phyloP scores from a whole-genome alignment of 2,329 filamentous ascomycete species.

The Proliferodiscus dingleyae region DNA sequence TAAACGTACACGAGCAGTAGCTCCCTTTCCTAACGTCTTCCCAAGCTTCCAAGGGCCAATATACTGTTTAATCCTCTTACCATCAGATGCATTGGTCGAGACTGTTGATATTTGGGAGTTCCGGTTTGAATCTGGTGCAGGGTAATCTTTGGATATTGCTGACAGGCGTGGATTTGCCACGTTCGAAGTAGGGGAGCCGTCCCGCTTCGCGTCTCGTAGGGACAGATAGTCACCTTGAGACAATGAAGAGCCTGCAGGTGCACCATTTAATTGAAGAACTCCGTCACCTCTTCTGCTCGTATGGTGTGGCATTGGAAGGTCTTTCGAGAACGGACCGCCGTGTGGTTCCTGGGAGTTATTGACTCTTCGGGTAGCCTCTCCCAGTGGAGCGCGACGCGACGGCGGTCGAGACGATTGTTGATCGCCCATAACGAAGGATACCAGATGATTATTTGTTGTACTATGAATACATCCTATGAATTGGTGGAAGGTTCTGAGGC shows the following conservation, averaged over 20 bases:
- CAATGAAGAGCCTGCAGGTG: conserved; percentile 7
- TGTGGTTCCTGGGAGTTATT: conserved; percentile 26
- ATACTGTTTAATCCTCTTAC: conserved; percentile 53
- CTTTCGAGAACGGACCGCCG: conserved; percentile 12
- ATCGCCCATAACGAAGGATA: conserved; percentile 17
- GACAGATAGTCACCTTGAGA: conserved; percentile 11
- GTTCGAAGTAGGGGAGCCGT: conserved; percentile 27
- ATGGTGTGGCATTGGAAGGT: conserved; percentile 21
- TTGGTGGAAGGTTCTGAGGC: neutral
- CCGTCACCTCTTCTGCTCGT: conserved; percentile 22
- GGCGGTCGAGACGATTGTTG: conserved; percentile 19
- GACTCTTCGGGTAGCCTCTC: conserved; percentile 29
- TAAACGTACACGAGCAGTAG: conserved; percentile 80
- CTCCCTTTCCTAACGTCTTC: conserved; percentile 81
- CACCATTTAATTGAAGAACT: conserved; percentile 14
- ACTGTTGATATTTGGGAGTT: conserved; percentile 36
- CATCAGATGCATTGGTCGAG: conserved; percentile 33
- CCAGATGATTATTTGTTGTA: neutral
- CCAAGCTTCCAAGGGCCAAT: conserved; percentile 94
- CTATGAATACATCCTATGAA: neutral
- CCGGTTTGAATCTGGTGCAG: conserved; percentile 31
- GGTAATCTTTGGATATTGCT: conserved; percentile 31
- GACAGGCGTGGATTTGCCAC: conserved; percentile 32
- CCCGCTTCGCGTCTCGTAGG: conserved; percentile 10
- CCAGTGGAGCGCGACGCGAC: conserved; percentile 29